Conservation (phyloP, 441 rosid genomes). For the Syzygium syzygioides region DNA sequence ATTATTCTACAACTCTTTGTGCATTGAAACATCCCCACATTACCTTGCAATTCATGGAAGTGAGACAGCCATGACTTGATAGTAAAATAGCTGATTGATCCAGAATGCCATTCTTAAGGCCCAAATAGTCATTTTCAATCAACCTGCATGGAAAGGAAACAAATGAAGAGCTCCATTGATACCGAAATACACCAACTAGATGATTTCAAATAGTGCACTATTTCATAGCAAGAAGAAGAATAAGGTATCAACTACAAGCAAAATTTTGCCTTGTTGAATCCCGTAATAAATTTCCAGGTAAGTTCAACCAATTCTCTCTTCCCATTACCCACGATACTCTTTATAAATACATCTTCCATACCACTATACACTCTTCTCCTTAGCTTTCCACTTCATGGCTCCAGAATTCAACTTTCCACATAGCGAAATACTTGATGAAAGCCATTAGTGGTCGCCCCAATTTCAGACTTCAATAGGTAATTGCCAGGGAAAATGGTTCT, state of each 20-base stretch:
- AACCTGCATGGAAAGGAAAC: slow-evolving; percentile 36
- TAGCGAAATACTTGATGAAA: not conserved
- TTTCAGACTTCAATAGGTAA: not conserved
- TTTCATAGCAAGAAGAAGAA: not conserved
- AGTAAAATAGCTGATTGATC: slow-evolving; percentile 94
- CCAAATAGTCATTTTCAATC: slow-evolving; percentile 87
- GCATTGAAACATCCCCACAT: not conserved
- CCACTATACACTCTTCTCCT: not conserved
- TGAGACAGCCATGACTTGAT: slow-evolving; percentile 74
- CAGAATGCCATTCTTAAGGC: slow-evolving; percentile 84
- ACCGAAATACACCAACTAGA: not conserved
- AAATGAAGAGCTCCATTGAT: not conserved
- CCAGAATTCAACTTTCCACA: not conserved
- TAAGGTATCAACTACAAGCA: not conserved
- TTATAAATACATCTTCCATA: not conserved
- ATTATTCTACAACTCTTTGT: not conserved
- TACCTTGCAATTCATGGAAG: slow-evolving; percentile 93
- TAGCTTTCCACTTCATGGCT: not conserved
- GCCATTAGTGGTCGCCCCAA: not conserved
- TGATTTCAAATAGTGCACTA: not conserved
- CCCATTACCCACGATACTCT: not conserved
- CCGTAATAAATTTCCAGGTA: not conserved
- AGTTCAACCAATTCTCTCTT: not conserved
- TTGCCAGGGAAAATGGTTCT: not conserved
- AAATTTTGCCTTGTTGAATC: not conserved